These are phyloP conservation scores for Pseudogymnoascus sp. DNA, from an alignment of 2,329 filamentous ascomycete species.

Conservation along the genomic window DNA sequence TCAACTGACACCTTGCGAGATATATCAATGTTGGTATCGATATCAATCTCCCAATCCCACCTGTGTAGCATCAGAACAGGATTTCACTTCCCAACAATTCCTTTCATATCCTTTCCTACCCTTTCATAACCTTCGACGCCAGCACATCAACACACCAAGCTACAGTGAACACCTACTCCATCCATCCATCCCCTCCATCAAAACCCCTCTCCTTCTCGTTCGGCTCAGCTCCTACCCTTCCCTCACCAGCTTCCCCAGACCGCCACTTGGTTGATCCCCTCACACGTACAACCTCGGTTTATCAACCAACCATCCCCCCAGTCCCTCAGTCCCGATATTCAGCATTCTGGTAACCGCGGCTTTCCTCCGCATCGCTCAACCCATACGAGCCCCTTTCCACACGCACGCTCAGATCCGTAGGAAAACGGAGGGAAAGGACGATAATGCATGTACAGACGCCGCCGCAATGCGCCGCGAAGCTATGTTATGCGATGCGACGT, in stretches of 20 bases:
- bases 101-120: background rate
- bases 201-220: background rate
- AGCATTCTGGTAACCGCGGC: background rate
- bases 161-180: background rate
- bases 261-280: constrained; percentile 4
- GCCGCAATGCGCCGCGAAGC: background rate
- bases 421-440: background rate
- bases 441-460: background rate
- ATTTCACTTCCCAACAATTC: background rate
- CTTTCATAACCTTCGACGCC: background rate
- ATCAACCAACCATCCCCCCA: background rate
- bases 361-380: background rate
- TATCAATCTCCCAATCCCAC: background rate
- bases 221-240: background rate
- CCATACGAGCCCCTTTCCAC: background rate
- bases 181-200: background rate
- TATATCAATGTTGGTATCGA: background rate
- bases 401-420: background rate
- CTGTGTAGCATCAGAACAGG: background rate
- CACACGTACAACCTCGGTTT: background rate
- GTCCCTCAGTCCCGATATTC: background rate
- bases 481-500: background rate
- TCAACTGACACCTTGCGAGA: background rate
- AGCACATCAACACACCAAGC: background rate
- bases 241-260: background rate